Base-by-base conservation (phyloP, 345 rosid genomes). In the Populus pruinosa region DNA sequence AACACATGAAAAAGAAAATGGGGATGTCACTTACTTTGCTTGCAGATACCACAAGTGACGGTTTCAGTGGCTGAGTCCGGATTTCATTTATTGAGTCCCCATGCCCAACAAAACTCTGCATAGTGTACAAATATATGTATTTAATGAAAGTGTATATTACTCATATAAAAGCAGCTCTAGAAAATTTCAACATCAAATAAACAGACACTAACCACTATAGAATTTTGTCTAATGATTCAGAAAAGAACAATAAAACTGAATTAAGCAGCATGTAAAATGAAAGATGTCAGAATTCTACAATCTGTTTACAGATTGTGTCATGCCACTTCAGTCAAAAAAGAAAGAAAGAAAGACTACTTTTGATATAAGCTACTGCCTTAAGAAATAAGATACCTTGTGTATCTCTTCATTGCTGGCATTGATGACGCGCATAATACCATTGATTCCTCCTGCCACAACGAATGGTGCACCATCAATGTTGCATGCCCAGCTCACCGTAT, bases 31-130 rank as follows among this genome's bases (percentile, higher is more conserved):
- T 78, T 82, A 93, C 98, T 86, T 93, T 95, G 90, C 99, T 95
- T 70, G 99, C 99, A 75, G 97, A 90, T 50, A 95, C 90, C 70
- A 93, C 88, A 75, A 95, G 96, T 50, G 94, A 93, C 67, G 99
- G 91, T 77, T 88, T 93, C 83, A 92, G 35, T n/a, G 94, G 92
- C 78, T 95, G 98, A 76, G 97, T 95, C 87, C 98, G 92, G 78
- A 95, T 89, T 88, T 93, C 98, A 76, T 95, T 95, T 82, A 95
- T 89, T 4, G 97, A 93, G 85, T 95, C 99, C 63, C 98, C 97
- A 72, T 95, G 99, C 70, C 99, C 99, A 76, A 95, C 98, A 83
- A 93, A 93, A 83, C 98, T 95, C 99, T 93, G 87, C 83, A 78
- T 38, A 77, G 50, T 44, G 17, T 1, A 44, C 50, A 44, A 2